phyloP scores from a whole-genome alignment of 2,329 filamentous ascomycete species.

The Trichoderma gracile region DNA sequence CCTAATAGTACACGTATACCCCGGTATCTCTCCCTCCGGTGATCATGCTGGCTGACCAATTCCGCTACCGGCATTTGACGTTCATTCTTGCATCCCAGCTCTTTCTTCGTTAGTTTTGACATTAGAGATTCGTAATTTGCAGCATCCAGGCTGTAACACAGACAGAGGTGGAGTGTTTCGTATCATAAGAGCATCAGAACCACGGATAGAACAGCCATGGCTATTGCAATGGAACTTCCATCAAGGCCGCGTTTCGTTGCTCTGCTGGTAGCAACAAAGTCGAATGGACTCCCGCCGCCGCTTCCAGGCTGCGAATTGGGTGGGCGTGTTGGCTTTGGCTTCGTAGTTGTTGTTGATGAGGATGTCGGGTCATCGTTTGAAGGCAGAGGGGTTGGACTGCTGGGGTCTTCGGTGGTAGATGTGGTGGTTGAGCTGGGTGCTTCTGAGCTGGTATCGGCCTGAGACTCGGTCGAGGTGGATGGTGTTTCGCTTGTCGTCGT shows the following conservation, averaged over 20 bases:
- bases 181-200: slow-evolving; percentile 6
- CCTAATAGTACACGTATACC: not conserved
- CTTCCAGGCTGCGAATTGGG: slow-evolving; percentile 24
- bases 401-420: not conserved
- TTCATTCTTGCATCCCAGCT: not conserved
- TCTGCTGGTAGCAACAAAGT: slow-evolving; percentile 21
- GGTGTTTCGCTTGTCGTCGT: not conserved
- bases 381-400: not conserved
- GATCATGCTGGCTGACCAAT: not conserved
- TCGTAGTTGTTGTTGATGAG: slow-evolving; percentile 5
- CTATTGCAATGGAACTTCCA: not conserved
- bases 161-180: not conserved
- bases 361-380: not conserved
- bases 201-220: not conserved
- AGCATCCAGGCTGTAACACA: not conserved
- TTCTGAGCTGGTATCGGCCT: not conserved
- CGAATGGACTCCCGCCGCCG: slow-evolving; percentile 32
- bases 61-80: not conserved
- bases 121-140: slow-evolving; percentile 9
- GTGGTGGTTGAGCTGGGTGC: not conserved
- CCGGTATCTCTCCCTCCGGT: not conserved
- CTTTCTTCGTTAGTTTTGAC: not conserved
- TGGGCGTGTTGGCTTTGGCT: slow-evolving; percentile 18
- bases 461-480: not conserved
- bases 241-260: not conserved